Evolutionary conservation across 2,329 filamentous ascomycete species (phyloP).

Genomic region (Ophiocordyceps polyrhachis-furcata): DNA sequence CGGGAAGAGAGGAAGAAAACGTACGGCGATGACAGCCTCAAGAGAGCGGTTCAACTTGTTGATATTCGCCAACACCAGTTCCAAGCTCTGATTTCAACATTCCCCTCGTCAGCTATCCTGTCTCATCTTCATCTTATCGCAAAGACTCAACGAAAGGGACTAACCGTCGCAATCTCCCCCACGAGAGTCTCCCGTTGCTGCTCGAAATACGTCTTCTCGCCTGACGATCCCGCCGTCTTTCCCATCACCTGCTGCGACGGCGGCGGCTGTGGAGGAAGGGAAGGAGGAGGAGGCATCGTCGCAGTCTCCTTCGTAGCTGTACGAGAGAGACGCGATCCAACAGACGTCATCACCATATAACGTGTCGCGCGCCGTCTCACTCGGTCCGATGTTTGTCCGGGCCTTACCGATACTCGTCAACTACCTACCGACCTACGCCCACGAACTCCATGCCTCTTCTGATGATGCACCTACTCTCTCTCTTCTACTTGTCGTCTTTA

Average conservation of each 20-base stretch:
- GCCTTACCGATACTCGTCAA: too few relatives aligned
- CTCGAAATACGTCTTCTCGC: conserved; percentile 49
- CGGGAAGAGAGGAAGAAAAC: conserved; percentile 9
- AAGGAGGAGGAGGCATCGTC: background rate
- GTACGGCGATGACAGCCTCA: conserved; percentile 74
- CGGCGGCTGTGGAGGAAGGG: conserved; percentile 7
- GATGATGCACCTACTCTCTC: too few relatives aligned
- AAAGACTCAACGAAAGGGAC: too few relatives aligned
- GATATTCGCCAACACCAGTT: conserved; percentile 85
- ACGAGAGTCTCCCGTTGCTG: conserved; percentile 56
- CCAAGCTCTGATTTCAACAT: conserved; percentile 42
- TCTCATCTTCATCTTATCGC: too few relatives aligned
- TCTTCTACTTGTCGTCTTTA: too few relatives aligned
- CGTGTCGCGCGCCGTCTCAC: too few relatives aligned
- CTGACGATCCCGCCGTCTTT: conserved; percentile 9
- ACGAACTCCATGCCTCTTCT: too few relatives aligned
- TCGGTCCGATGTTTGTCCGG: too few relatives aligned
- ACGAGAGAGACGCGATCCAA: too few relatives aligned
- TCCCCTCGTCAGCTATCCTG: too few relatives aligned
- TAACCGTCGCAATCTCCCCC: conserved; percentile 52
- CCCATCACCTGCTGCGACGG: conserved; percentile 5
- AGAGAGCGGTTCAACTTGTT: conserved; percentile 87
- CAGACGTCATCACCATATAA: too few relatives aligned
- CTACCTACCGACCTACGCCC: too few relatives aligned
- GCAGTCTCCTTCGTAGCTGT: background rate